Evolutionary conservation across 768 basidiomycete species (phyloP), one percentile per base, ranked within the genome.

Genomic region (Galerina marginata): DNA sequence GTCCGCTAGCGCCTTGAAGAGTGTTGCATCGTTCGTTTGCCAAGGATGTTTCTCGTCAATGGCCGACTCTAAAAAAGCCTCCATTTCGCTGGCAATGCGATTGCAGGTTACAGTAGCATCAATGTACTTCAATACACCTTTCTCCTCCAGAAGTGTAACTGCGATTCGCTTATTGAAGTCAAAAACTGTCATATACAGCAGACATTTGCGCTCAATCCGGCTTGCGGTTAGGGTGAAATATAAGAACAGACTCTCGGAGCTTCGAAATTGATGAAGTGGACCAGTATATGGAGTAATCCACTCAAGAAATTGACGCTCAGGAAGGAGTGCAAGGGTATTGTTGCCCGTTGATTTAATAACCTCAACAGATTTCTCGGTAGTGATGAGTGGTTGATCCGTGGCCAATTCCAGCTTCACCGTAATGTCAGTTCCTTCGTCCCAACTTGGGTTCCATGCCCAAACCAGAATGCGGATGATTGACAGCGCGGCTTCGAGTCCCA

Each of bases 371-470:
- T 52, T 29, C 6, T 52, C 15, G n/a, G 50, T 40, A 15, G 53
- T 54, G 40, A 54, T 40, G 25, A 54, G 14, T 20, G 40, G 53
- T 7, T n/a, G 40, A 26, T 44, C 25, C 7, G 20, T 10, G 5
- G 53, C 9, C 20, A 39, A 26, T 23, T 43, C 23, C 40, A 54
- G 11, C 6, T 42, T 23, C 9, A 54, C 6, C 1, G 23, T 43
- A 29, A 54, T 44, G 38, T 29, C 53, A 14, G 37, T 23, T 14
- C 44, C n/a, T 14, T 56, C 56, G 16, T 60, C 59, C 53, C 48
- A 61, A 9, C 6, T 9, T 11, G 64, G 64, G 25, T 65, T 65
- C 9, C 20, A 53, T 54, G 52, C 59, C 64, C 64, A 65, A 6
- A 65, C 45, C 2, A 65, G 4, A 26, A 65, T 59, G 6, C 64